Evolutionary conservation across 2,329 filamentous ascomycete genomes (phyloP), one percentile per base, ranked within the genome.

Genomic region (Aureobasidium melanogenum): DNA sequence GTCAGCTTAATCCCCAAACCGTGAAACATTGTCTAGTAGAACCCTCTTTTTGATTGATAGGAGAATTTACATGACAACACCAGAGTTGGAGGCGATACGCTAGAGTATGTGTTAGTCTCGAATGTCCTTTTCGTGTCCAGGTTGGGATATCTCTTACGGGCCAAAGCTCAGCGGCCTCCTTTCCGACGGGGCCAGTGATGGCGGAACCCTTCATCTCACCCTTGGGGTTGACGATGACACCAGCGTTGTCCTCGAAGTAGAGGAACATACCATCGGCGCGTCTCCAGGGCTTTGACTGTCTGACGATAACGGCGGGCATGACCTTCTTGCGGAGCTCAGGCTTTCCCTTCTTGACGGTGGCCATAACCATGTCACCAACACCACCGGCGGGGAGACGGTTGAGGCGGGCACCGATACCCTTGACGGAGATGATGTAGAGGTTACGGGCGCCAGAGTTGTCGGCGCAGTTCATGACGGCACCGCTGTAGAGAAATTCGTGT

Each of bases 301-400:
- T 85, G 78, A 97, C 93, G 76, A 99, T 94, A 77, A 99, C 93
- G 75, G 94, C 94, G 72, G 94, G 94, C 91, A 99, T 96, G 80
- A 99, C 94, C 89, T 99, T 99, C 90, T 99, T 99, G 81, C 95
- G 87, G 76, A 99, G 84, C 83, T 99, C 95, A 68, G 95, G 95
- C 91, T 99, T 99, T 83, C 95, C 94, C 90, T 99, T 97, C 91
- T 99, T 97, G 83, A 97, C 94, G 70, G 94, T 97, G 70, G 93
- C 93, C 92, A 99, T 97, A 77, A 97, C 94, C 94, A 97, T 97
- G 85, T 97, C 94, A 75, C 94, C 94, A 73, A 97, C 93, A 86
- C 94, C 94, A 72, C 89, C 94, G 74, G 94, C 93, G 72, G 93
- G 93, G 75, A 99, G 86, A 79, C 93, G 87, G 88, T 97, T 97